Evolutionary conservation across 2,329 filamentous ascomycete species (phyloP).

Genomic region (Fusarium sp.): DNA sequence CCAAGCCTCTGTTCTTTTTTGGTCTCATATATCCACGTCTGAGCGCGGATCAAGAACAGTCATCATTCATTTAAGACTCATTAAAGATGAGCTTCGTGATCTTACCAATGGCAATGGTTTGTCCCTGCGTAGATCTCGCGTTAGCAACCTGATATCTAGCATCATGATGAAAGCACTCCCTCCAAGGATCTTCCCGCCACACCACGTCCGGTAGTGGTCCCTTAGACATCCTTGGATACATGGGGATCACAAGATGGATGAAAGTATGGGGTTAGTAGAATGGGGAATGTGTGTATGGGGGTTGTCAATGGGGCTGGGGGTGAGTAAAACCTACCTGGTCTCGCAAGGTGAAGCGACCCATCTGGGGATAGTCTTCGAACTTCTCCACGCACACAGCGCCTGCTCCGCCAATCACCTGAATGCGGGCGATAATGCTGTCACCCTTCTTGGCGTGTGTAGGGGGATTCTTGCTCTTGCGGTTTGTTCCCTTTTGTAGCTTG

Average conservation of each 20-base stretch:
- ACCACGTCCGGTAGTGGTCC: conserved; percentile 15
- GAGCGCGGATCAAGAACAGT: conserved; percentile 23
- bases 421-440: conserved; percentile 89
- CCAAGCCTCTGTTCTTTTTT: conserved; percentile 19
- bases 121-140: conserved; percentile 73
- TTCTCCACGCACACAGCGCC: conserved; percentile 92
- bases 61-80: conserved; percentile 48
- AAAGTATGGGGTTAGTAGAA: conserved; percentile 28
- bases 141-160: conserved; percentile 45
- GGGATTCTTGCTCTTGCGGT: conserved; percentile 91
- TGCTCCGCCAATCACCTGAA: conserved; percentile 88
- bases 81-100: conserved; percentile 86
- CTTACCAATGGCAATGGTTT: conserved; percentile 99
- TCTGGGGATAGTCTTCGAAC: conserved; percentile 96
- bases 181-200: conserved; percentile 18
- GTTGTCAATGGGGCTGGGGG: conserved; percentile 20
- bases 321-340: conserved; percentile 76
- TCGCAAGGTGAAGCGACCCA: conserved; percentile 90
- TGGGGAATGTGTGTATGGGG: conserved; percentile 9
- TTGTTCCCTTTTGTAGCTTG: conserved; percentile 95
- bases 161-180: conserved; percentile 23
- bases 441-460: conserved; percentile 90
- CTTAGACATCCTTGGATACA: conserved; percentile 4
- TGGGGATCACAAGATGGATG: conserved; percentile 18
- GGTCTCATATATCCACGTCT: conserved; percentile 12